Evolutionary conservation across 495 filamentous ascomycete species (phyloP).

Genomic region (Corynascus novoguineensis): DNA sequence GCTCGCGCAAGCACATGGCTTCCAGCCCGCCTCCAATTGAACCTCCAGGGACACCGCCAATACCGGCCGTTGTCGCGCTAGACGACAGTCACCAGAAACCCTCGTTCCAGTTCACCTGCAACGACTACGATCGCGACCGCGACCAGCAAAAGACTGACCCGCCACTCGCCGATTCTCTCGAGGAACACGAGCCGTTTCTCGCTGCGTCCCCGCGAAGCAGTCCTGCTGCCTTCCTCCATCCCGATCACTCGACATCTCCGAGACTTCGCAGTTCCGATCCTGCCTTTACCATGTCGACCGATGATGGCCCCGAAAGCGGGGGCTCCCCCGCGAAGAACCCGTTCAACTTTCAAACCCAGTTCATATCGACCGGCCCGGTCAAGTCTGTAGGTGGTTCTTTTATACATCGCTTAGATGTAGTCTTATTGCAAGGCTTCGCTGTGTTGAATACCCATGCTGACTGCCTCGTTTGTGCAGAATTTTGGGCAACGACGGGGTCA

Average conservation of each 20-base stretch:
- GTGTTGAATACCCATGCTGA: too few relatives aligned
- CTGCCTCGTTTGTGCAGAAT: constrained; percentile 40
- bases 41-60: constrained; percentile 17
- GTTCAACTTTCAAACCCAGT: constrained; percentile 91
- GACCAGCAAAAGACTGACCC: not conserved
- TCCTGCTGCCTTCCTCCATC: constrained; percentile 21
- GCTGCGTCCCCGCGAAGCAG: constrained; percentile 14
- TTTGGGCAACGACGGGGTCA: constrained; percentile 91
- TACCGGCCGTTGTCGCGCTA: constrained; percentile 26
- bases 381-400: constrained; percentile 62
- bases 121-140: constrained; percentile 15
- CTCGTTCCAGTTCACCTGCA: constrained; percentile 12
- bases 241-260: constrained; percentile 12
- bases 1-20: constrained; percentile 11
- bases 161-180: not conserved
- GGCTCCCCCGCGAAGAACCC: constrained; percentile 49
- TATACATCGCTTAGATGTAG: too few relatives aligned
- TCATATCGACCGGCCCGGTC: constrained; percentile 68
- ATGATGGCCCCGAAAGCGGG: constrained; percentile 24
- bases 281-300: constrained; percentile 33
- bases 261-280: constrained; percentile 23
- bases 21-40: not conserved
- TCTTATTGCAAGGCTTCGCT: too few relatives aligned
- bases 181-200: constrained; percentile 1
- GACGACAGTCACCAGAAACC: constrained; percentile 20